phyloP scores from a whole-genome alignment of 2,329 filamentous ascomycete genomes.

The Botrytis elliptica region DNA sequence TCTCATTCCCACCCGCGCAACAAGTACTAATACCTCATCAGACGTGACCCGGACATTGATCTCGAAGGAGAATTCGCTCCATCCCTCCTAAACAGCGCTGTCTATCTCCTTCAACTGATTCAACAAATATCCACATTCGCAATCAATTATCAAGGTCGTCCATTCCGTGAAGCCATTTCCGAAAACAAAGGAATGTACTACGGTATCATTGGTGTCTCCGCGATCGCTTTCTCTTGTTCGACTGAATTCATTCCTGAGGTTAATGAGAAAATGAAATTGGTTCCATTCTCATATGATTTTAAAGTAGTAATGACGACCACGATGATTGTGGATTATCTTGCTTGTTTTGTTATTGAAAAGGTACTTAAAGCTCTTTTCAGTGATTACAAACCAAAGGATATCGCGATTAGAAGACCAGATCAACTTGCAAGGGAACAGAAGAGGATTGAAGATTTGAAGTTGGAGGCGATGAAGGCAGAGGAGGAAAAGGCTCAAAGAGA shows the following conservation, averaged over 20 bases:
- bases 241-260: slow-evolving; percentile 95
- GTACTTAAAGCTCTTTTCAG: slow-evolving; percentile 81
- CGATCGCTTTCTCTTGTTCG: slow-evolving; percentile 88
- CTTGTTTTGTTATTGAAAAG: slow-evolving; percentile 86
- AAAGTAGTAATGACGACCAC: slow-evolving; percentile 78
- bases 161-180: slow-evolving; percentile 92
- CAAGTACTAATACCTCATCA: slow-evolving; percentile 37
- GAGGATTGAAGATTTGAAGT: slow-evolving; percentile 61
- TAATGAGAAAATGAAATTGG: slow-evolving; percentile 88
- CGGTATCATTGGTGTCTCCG: slow-evolving; percentile 86
- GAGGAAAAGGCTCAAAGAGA: slow-evolving; percentile 53
- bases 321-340: slow-evolving; percentile 85
- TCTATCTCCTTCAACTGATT: slow-evolving; percentile 96
- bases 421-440: slow-evolving; percentile 75
- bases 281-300: slow-evolving; percentile 86
- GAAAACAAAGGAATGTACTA: slow-evolving; percentile 97
- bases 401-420: slow-evolving; percentile 80
- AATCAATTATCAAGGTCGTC: slow-evolving; percentile 98
- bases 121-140: slow-evolving; percentile 99
- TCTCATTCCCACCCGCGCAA: background rate
- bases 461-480: slow-evolving; percentile 48
- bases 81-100: slow-evolving; percentile 91
- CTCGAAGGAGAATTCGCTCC: slow-evolving; percentile 93
- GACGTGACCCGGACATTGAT: slow-evolving; percentile 66
- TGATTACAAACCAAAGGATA: slow-evolving; percentile 91